These are phyloP conservation scores for Hypoxylon trugodes DNA, from an alignment of 495 filamentous ascomycete genomes.

Conservation along the genomic window DNA sequence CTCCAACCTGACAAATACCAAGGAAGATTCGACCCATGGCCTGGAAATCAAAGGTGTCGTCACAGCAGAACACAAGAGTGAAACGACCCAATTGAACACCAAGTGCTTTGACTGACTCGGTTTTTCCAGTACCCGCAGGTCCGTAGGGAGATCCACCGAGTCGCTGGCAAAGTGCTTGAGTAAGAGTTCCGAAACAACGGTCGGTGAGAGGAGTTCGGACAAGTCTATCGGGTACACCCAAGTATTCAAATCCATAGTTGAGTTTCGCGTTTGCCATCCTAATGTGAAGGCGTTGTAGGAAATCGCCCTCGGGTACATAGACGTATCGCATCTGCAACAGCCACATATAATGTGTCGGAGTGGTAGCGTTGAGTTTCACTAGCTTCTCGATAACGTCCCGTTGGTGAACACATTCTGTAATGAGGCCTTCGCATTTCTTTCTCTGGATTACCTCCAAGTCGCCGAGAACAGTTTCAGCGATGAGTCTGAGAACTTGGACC, in stretches of 20 bases:
- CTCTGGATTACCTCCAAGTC: slow-evolving; percentile 86
- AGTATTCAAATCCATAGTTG: slow-evolving; percentile 96
- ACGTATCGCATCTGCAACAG: slow-evolving; percentile 98
- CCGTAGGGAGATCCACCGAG: slow-evolving; percentile 97
- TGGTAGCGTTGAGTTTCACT: slow-evolving; percentile 73
- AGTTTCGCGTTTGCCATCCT: slow-evolving; percentile 97
- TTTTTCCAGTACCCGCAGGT: slow-evolving; percentile 98
- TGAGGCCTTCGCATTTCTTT: slow-evolving; percentile 98
- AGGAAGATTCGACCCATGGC: slow-evolving; percentile 99
- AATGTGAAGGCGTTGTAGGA: slow-evolving; percentile 83
- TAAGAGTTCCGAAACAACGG: slow-evolving; percentile 96
- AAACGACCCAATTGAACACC: slow-evolving; percentile 96
- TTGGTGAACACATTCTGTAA: slow-evolving; percentile 98
- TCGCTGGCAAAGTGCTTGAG: slow-evolving; percentile 92
- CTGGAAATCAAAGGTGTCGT: slow-evolving; percentile 99
- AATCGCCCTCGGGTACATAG: slow-evolving; percentile 81
- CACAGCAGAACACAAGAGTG: slow-evolving; percentile 97
- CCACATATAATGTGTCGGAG: slow-evolving; percentile 89
- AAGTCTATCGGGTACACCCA: slow-evolving; percentile 93
- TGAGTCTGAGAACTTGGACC: slow-evolving; percentile 78
- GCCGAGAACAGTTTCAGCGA: slow-evolving; percentile 88
- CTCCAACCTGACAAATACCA: slow-evolving; percentile 98
- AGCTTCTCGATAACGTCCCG: slow-evolving; percentile 89
- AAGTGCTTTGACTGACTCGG: slow-evolving; percentile 96
- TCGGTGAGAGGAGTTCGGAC: slow-evolving; percentile 97